A percentile compares a stretch with the other conserved stretches of the same genome.
Conservation (phyloP, 169 alveolate genomes). For the Perkinsus olseni region DNA sequence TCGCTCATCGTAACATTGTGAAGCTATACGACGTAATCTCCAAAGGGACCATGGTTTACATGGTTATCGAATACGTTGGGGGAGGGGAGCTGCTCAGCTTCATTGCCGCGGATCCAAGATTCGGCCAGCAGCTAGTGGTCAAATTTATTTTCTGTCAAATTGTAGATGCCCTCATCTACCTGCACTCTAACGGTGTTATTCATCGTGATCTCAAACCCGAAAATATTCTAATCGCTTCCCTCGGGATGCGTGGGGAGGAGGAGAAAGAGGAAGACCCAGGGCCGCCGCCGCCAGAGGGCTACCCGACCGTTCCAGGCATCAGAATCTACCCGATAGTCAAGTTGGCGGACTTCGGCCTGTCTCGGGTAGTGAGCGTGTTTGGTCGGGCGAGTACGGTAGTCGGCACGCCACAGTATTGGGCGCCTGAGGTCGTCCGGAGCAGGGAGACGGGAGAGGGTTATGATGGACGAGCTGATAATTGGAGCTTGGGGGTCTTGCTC, state of each 20-base stretch:
- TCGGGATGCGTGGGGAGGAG: slow-evolving; percentile 1
- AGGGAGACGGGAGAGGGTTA: slow-evolving; percentile 20
- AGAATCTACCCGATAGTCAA: slow-evolving; percentile 6
- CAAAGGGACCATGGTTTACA: slow-evolving; percentile 30
- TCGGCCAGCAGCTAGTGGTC: slow-evolving; percentile 9
- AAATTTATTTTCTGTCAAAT: slow-evolving; percentile 22
- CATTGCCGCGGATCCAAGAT: slow-evolving; percentile 29
- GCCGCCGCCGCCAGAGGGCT: background rate
- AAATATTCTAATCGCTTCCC: slow-evolving; percentile 17
- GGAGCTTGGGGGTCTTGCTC: slow-evolving; percentile 32
- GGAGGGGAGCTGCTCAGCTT: slow-evolving; percentile 60
- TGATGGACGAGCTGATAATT: slow-evolving; percentile 27
- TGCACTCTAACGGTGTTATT: slow-evolving; percentile 25
- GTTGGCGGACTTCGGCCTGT: slow-evolving; percentile 19
- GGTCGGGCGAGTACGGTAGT: slow-evolving; percentile 32
- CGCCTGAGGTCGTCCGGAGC: slow-evolving; percentile 26
- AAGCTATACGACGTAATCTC: slow-evolving; percentile 19
- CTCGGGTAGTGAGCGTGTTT: background rate
- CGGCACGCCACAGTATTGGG: slow-evolving; percentile 38
- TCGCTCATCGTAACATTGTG: slow-evolving; percentile 31
- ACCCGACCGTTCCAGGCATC: background rate
- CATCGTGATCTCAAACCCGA: slow-evolving; percentile 31
- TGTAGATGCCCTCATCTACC: slow-evolving; percentile 23
- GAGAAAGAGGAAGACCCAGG: too few species aligned
- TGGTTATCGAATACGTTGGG: slow-evolving; percentile 44